Conservation (phyloP, 352 stramenopile genomes). For the Halophytophthora polymorphica region DNA sequence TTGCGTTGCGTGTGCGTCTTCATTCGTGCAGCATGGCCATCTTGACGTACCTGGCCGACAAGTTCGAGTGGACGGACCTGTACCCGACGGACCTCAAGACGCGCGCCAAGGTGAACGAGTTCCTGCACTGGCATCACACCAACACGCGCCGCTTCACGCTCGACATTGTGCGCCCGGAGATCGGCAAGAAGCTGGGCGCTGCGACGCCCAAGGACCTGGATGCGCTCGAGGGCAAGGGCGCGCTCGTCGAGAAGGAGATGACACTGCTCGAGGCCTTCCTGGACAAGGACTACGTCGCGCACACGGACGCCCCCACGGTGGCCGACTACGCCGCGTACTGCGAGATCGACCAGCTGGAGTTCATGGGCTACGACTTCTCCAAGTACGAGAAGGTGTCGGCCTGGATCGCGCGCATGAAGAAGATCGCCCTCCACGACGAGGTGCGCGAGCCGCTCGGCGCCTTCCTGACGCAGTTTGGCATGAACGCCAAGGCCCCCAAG, state of each 20-base stretch:
- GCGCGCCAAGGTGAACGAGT: conserved; percentile 63
- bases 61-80: conserved; percentile 51
- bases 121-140: conserved; percentile 70
- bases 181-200: conserved; percentile 24
- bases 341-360: conserved; percentile 60
- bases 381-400: conserved; percentile 49
- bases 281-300: conserved; percentile 42
- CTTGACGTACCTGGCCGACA: conserved; percentile 50
- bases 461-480: too few species aligned
- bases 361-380: conserved; percentile 46
- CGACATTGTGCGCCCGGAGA: conserved; percentile 38
- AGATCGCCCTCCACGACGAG: conserved; percentile 49
- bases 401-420: conserved; percentile 60
- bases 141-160: conserved; percentile 49
- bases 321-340: conserved; percentile 57
- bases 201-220: conserved; percentile 36
- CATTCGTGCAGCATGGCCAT: conserved; percentile 42
- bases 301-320: conserved; percentile 52
- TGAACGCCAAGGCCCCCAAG: too few species aligned
- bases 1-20: conserved; percentile 1
- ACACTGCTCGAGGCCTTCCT: conserved; percentile 46
- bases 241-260: conserved; percentile 36
- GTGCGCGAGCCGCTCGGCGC: conserved; percentile 34
- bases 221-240: conserved; percentile 26
- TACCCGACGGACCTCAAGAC: conserved; percentile 42